Conservation (phyloP, 177 flowering plant genomes). For the Vitis hybrid region DNA sequence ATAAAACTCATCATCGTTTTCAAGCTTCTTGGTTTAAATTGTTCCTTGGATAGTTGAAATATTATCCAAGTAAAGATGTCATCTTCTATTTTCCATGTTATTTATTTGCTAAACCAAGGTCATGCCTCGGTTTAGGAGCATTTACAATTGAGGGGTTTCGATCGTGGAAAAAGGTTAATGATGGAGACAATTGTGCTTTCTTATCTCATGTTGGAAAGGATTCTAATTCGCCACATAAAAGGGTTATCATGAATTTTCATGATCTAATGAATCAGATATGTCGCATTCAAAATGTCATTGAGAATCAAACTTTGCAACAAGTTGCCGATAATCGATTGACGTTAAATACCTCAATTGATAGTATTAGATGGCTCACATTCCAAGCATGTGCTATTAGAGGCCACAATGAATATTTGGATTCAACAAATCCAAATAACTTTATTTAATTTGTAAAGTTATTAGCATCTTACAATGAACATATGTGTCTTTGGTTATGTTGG, state of each 20-base stretch:
- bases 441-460: constrained; percentile 8
- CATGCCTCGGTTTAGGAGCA: too few species aligned
- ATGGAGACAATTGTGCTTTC: neutral
- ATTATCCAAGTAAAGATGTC: neutral
- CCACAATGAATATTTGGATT: constrained; percentile 11
- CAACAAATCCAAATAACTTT: constrained; percentile 14
- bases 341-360: neutral
- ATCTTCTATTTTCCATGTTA: neutral
- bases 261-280: neutral
- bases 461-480: constrained; percentile 1
- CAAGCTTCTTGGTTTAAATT: neutral
- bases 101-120: too few species aligned
- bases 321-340: neutral
- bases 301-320: neutral
- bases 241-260: too few species aligned
- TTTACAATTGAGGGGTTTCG: constrained; percentile 2
- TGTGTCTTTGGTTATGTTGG: neutral
- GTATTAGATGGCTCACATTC: neutral
- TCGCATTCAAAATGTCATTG: constrained; percentile 2
- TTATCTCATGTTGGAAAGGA: neutral
- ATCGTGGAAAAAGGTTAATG: constrained; percentile 4
- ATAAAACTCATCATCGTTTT: neutral
- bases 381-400: constrained; percentile 20
- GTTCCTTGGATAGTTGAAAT: neutral
- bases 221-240: neutral